Conservation (phyloP, 2,329 filamentous ascomycete genomes). For the Penicillium sp. region DNA sequence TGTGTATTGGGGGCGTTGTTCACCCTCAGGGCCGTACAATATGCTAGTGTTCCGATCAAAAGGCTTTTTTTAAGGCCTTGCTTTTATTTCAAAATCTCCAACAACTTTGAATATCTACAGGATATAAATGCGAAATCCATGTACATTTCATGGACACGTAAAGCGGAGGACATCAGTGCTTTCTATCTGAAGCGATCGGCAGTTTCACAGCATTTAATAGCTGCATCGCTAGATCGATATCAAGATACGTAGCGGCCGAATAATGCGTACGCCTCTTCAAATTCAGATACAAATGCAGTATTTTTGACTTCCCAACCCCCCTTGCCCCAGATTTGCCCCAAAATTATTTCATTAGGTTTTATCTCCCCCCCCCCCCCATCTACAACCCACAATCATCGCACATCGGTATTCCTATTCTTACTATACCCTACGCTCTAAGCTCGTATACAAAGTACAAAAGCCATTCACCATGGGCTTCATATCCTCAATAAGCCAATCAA, state of each 20-base stretch:
- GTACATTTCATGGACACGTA: neutral
- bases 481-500: slow-evolving; percentile 14
- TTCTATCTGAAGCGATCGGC: slow-evolving; percentile 6
- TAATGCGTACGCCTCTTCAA: neutral
- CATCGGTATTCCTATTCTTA: neutral
- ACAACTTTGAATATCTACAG: neutral
- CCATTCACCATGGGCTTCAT: slow-evolving; percentile 21
- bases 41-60: neutral
- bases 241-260: neutral
- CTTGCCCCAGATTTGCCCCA: slow-evolving; percentile 14
- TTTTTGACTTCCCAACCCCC: slow-evolving; percentile 5
- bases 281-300: slow-evolving; percentile 9
- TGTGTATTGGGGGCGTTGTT: neutral
- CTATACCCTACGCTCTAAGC: neutral
- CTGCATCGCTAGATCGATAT: neutral
- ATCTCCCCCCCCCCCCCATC: neutral
- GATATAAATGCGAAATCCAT: neutral
- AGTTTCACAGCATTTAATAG: slow-evolving; percentile 8
- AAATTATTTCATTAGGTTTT: slow-evolving; percentile 9
- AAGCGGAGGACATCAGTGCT: neutral
- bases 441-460: neutral
- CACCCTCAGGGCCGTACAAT: neutral
- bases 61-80: neutral
- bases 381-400: neutral
- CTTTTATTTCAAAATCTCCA: neutral